Percentiles rank a stretch among this genome's conserved stretches.
These are phyloP conservation scores for Talaromyces sp. DNA, from an alignment of 2,329 filamentous ascomycete species.

Conservation along the genomic window DNA sequence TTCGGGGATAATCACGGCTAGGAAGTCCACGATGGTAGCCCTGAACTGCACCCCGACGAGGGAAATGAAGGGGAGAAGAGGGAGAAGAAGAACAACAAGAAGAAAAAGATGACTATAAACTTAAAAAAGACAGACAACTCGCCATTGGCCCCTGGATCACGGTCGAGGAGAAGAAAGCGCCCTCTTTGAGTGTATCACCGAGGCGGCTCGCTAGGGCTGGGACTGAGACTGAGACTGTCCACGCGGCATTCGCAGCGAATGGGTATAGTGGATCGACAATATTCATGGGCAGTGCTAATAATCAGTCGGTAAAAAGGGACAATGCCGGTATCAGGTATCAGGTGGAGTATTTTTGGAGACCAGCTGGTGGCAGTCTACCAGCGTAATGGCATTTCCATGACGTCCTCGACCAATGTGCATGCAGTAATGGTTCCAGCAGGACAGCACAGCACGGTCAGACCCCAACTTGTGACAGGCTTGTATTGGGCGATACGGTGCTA, in stretches of 20 bases:
- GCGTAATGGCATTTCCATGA: not conserved
- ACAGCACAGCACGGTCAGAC: not conserved
- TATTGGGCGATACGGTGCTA: not conserved
- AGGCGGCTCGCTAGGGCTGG: not conserved
- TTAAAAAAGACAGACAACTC: not conserved
- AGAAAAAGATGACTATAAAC: not conserved
- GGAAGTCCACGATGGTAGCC: not conserved
- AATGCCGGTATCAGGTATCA: too few relatives aligned
- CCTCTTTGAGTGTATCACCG: not conserved
- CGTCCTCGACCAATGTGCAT: not conserved
- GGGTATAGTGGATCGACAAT: not conserved
- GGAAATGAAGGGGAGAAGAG: not conserved
- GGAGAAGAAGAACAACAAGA: not conserved
- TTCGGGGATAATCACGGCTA: not conserved
- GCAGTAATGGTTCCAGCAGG: not conserved
- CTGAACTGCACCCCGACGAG: not conserved
- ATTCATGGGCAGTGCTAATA: not conserved
- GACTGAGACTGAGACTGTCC: not conserved
- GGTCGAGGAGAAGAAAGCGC: not conserved
- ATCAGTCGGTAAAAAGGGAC: not conserved
- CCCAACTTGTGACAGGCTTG: not conserved
- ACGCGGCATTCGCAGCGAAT: not conserved
- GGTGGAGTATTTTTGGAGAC: not conserved
- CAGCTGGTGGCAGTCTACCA: not conserved
- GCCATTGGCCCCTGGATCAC: not conserved